A percentile compares a stretch with the other conserved stretches of the same genome.
These are phyloP conservation scores for Oemleria cerasiformis DNA, from an alignment of 306 rosid genomes.

Conservation along the genomic window DNA sequence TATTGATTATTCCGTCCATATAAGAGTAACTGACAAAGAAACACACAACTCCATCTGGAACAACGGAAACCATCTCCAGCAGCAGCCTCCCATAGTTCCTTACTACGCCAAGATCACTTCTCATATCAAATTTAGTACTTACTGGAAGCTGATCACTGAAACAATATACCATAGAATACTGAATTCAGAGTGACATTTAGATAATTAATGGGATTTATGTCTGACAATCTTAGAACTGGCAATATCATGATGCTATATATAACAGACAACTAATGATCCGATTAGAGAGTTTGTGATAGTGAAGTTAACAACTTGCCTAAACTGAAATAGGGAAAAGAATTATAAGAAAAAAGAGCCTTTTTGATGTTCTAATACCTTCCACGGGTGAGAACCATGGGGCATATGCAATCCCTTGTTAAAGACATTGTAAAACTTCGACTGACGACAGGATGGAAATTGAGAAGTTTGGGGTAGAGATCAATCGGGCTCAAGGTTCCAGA, in stretches of 20 bases:
- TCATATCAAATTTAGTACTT: constrained; percentile 95
- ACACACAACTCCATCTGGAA: constrained; percentile 92
- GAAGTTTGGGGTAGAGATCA: constrained; percentile 88
- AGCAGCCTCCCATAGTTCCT: constrained; percentile 92
- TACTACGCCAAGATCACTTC: constrained; percentile 94
- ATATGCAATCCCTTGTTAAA: constrained; percentile 93
- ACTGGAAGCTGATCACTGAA: constrained; percentile 97
- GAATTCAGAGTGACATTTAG: not conserved
- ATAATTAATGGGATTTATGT: not conserved
- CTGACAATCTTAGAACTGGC: constrained; percentile 8
- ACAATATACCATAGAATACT: constrained; percentile 27
- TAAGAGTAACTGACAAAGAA: constrained; percentile 94
- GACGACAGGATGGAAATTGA: constrained; percentile 91
- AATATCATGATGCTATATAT: constrained; percentile 10
- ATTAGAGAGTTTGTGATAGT: not conserved
- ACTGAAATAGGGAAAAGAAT: constrained; percentile 1
- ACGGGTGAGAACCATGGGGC: constrained; percentile 99
- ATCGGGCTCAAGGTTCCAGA: constrained; percentile 97
- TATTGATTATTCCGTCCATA: constrained; percentile 91
- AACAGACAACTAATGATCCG: not conserved
- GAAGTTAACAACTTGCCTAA: not conserved
- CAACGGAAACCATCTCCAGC: constrained; percentile 95
- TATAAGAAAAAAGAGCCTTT: constrained; percentile 1
- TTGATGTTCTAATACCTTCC: constrained; percentile 60
- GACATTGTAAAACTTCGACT: constrained; percentile 98